phyloP scores from a whole-genome alignment of 352 stramenopile genomes.

The Globisporangium parvum region DNA sequence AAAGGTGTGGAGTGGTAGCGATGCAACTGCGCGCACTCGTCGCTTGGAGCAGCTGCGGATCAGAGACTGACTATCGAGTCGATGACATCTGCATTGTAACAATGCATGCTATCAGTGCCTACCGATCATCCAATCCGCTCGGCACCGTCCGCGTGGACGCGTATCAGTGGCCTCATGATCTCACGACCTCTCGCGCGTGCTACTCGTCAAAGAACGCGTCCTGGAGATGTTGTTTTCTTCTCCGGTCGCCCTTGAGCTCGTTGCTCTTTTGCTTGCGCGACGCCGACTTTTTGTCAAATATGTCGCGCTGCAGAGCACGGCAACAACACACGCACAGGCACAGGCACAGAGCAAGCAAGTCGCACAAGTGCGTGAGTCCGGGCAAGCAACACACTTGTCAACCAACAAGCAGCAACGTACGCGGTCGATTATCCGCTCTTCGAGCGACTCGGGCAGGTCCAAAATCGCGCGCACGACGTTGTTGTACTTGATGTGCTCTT shows the following conservation, averaged over 20 bases:
- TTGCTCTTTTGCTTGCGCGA: constrained; percentile 77
- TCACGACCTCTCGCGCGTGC: too few species aligned
- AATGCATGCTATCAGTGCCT: too few species aligned
- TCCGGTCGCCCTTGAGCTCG: constrained; percentile 68
- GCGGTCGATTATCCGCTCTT: constrained; percentile 64
- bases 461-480: constrained; percentile 72
- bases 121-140: too few species aligned
- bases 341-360: neutral
- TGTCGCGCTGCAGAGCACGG: constrained; percentile 49
- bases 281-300: constrained; percentile 80
- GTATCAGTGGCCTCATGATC: too few species aligned
- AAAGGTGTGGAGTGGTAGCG: too few species aligned
- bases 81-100: too few species aligned
- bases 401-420: constrained; percentile 26
- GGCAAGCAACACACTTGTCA: neutral
- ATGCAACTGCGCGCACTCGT: too few species aligned
- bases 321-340: neutral
- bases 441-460: constrained; percentile 69
- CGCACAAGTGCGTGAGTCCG: neutral
- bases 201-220: constrained; percentile 67
- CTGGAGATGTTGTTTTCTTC: constrained; percentile 74
- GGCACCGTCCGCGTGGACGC: too few species aligned
- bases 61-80: neutral
- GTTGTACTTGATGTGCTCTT: constrained; percentile 88
- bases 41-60: neutral